Conservation (phyloP, 176 grass and related monocot species). For the Hordeum vulgare region MorexV3_pseudomolecules_assembly NC_058518.1:215703453-215703952, state of each 20-base stretch:
- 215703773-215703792: background rate
- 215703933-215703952: slow-evolving; percentile 41
- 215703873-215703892: slow-evolving; percentile 80
- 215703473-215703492: slow-evolving; percentile 11
- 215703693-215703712: slow-evolving; percentile 84
- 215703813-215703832: slow-evolving; percentile 79
- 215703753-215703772: background rate
- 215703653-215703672: slow-evolving; percentile 88
- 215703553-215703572: slow-evolving; percentile 70
- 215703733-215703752: background rate
- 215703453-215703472: background rate
- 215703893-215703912: slow-evolving; percentile 79
- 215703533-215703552: slow-evolving; percentile 99
- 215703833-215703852: slow-evolving; percentile 64
- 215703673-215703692: slow-evolving; percentile 95
- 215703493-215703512: slow-evolving; percentile 24
- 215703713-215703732: slow-evolving; percentile 41
- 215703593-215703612: background rate
- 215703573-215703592: slow-evolving; percentile 43
- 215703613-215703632: slow-evolving; percentile 1
- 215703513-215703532: slow-evolving; percentile 52
- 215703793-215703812: slow-evolving; percentile 23
- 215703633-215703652: slow-evolving; percentile 76
- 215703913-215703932: slow-evolving; percentile 60
- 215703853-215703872: slow-evolving; percentile 69